These are phyloP conservation scores for Beauveria pseudobassiana DNA, from an alignment of 2,329 filamentous ascomycete genomes.

Conservation along the genomic window DNA sequence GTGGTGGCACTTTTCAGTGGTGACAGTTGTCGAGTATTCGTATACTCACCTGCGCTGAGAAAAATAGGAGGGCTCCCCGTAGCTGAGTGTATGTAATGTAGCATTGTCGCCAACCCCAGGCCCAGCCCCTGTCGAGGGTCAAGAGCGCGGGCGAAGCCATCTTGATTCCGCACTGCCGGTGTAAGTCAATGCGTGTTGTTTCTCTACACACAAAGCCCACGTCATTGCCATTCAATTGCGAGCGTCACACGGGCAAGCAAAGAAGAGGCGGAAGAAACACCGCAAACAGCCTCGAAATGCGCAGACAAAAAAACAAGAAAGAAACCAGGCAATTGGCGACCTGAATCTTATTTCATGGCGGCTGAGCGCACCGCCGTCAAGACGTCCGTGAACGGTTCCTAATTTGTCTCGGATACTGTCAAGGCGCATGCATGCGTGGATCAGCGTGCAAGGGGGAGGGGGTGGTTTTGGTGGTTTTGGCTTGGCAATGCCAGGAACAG, in stretches of 20 bases:
- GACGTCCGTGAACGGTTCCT: slow-evolving; percentile 7
- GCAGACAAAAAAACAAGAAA: neutral
- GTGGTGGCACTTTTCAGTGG: no score
- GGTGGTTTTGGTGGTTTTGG: neutral
- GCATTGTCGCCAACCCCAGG: no score
- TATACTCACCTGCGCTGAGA: no score
- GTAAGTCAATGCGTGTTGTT: neutral
- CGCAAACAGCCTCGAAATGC: neutral
- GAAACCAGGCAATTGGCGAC: neutral
- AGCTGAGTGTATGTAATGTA: no score
- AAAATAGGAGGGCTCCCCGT: no score
- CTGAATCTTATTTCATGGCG: slow-evolving; percentile 4
- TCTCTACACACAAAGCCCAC: neutral
- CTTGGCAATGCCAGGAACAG: neutral
- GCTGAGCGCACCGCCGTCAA: slow-evolving; percentile 6
- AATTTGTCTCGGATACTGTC: slow-evolving; percentile 4
- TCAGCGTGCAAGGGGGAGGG: neutral
- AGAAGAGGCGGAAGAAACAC: neutral
- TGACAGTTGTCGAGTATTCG: no score
- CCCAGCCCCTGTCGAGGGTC: neutral
- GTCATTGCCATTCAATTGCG: no score
- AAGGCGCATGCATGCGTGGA: slow-evolving; percentile 2
- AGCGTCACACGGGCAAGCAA: neutral
- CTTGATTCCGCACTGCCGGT: neutral
- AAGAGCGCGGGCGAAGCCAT: neutral